Evolutionary conservation across 331 rosid species (phyloP), one percentile per base, ranked within the genome.

Genomic region (Rosa hybrid): DNA sequence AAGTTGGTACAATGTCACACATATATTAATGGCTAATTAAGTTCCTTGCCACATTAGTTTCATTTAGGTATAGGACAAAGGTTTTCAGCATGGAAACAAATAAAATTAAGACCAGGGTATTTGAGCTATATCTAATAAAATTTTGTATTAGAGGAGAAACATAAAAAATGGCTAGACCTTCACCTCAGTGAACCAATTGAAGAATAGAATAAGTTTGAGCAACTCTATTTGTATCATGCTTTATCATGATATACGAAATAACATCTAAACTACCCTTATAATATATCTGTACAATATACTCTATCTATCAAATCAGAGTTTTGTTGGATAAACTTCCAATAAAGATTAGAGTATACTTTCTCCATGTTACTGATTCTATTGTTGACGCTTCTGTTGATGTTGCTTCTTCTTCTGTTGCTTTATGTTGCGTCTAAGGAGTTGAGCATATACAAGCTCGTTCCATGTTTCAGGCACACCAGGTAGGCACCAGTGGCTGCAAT

Each of bases 401-500:
- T 86, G 84, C 86, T 83, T 79, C 73, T 71, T 81, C 77, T n/a
- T 64, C 21, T 62, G 82, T 53, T 87, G 91, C 77, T 86, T 78
- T 69, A n/a, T 39, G 60, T 48, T 65, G 4, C 6, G 80, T 71
- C 80, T 12, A 7, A 90, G 86, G 75, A 94, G 86, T 79, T 91
- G 92, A 14, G 97, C 90, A 81, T 78, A 91, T 56, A 94, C 74
- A 67, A 91, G 80, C 80, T 94, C 97, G 68, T 94, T 94, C 97
- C 98, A 94, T 0, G 87, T 27, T 84, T 94, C 98, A 44, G 98
- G 98, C 83, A 94, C 97, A 17, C 98, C 98, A 0, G 98, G 98
- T 81, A 94, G 97, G 85, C 98, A 91, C 98, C 98, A 94, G 73
- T 94, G 98, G 80, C 97, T 91, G 85, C 98, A 94, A 53, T 94